These are phyloP conservation scores for Cyclanthera cordifolia DNA, from an alignment of 306 rosid genomes.

Conservation along the genomic window DNA sequence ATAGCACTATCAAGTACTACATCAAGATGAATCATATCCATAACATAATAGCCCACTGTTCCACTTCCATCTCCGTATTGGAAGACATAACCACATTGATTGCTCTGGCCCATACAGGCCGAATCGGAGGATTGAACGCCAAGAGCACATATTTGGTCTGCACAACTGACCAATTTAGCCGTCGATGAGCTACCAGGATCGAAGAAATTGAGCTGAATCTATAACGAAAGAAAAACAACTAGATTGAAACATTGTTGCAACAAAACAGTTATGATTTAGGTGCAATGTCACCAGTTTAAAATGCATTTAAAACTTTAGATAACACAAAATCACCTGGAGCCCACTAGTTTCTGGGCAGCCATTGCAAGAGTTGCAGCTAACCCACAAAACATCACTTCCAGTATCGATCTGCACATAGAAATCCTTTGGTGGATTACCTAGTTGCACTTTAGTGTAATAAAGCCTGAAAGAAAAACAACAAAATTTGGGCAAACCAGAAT, in stretches of 20 bases:
- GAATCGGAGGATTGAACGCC: slow-evolving; percentile 73
- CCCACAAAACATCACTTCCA: slow-evolving; percentile 96
- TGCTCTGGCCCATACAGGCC: slow-evolving; percentile 48
- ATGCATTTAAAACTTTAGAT: background rate
- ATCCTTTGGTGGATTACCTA: slow-evolving; percentile 87
- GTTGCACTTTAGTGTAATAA: slow-evolving; percentile 62
- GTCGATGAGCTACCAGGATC: slow-evolving; percentile 66
- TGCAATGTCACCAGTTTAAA: background rate
- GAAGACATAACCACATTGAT: slow-evolving; percentile 68
- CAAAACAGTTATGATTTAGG: background rate
- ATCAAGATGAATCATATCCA: slow-evolving; percentile 57
- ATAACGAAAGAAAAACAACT: slow-evolving; percentile 13
- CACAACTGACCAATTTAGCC: slow-evolving; percentile 53
- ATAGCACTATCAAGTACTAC: slow-evolving; percentile 44
- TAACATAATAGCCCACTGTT: slow-evolving; percentile 75
- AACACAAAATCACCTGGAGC: slow-evolving; percentile 36
- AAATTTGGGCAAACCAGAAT: background rate
- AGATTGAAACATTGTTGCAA: background rate
- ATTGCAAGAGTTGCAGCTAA: slow-evolving; percentile 68
- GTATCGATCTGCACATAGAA: slow-evolving; percentile 93
- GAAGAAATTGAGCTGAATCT: slow-evolving; percentile 64
- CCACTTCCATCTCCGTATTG: slow-evolving; percentile 99
- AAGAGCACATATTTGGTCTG: slow-evolving; percentile 56
- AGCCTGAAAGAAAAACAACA: slow-evolving; percentile 40
- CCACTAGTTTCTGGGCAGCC: slow-evolving; percentile 90